Evolutionary conservation across 768 basidiomycete species (phyloP), one percentile per base, ranked within the genome.

Genomic region (Hemileccinum impolitum): DNA sequence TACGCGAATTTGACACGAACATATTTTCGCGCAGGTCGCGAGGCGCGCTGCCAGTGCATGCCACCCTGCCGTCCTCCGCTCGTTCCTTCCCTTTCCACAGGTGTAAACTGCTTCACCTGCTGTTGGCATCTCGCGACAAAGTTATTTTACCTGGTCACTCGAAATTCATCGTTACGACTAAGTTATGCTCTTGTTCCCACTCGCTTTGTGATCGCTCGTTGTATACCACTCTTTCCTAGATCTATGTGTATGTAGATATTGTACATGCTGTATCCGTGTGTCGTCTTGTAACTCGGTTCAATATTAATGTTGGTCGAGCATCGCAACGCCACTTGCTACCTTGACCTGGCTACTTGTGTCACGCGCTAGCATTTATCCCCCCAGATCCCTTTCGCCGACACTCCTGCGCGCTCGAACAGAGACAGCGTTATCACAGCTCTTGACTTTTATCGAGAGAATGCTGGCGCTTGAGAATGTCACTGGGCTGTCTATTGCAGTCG

Each of bases 401-500:
- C 35, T 30, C 35, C 17, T 18, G n/a, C 12, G 9, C 19, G 4
- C 15, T 1, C n/a, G 18, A 14, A 45, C 38, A 18, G 17, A 19
- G 9, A 38, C 18, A 6, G 18, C 17, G 19, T 54, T 12, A 58
- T 65, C 53, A 25, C 53, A 51, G 28, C 52, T 65, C 34, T 54
- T 50, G n/a, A 43, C 36, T 30, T 55, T 56, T 25, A 60, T 65
- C 42, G 47, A 57, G 21, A 26, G 54, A 11, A 57, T 49, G 10
- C 44, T 65, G 37, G 44, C 52, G n/a, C 34, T 49, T 4, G 61
- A 54, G 42, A 67, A 65, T 34, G 53, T 69, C 36, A 59, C 58
- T 6, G 70, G 71, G 2, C 45, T 71, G 15, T 64, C 70, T 2
- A 34, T 70, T 19, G 64, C 59, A 3, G 39, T 72, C 38, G 48